These are phyloP conservation scores for Periconia sp. DNA, from an alignment of 2,329 filamentous ascomycete species.

Conservation along the genomic window DNA sequence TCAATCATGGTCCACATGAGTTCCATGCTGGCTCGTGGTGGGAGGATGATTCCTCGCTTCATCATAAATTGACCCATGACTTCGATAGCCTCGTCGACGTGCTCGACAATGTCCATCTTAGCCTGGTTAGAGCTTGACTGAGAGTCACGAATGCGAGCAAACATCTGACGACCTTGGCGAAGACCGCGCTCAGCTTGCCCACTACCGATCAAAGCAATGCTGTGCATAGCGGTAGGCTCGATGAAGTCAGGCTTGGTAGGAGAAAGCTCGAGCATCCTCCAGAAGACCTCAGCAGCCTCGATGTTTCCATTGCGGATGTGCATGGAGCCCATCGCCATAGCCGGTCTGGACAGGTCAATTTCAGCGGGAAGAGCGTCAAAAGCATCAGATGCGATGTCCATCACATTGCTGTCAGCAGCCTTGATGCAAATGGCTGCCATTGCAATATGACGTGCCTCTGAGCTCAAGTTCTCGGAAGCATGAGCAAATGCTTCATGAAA, in stretches of 20 bases:
- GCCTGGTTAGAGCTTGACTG: slow-evolving; percentile 55
- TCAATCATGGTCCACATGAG: slow-evolving; percentile 70
- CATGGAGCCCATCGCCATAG: slow-evolving; percentile 84
- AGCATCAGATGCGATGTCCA: slow-evolving; percentile 67
- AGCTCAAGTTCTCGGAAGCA: slow-evolving; percentile 67
- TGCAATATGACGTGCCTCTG: slow-evolving; percentile 63
- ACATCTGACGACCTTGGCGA: slow-evolving; percentile 81
- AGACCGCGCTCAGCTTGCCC: slow-evolving; percentile 85
- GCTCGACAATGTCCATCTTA: slow-evolving; percentile 68
- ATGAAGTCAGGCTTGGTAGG: slow-evolving; percentile 72
- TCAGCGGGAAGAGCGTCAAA: slow-evolving; percentile 58
- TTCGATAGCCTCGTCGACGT: slow-evolving; percentile 86
- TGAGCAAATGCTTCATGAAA: slow-evolving; percentile 76
- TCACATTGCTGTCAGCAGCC: slow-evolving; percentile 81
- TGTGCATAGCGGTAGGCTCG: slow-evolving; percentile 89
- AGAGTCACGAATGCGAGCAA: slow-evolving; percentile 76
- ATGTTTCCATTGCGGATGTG: slow-evolving; percentile 84
- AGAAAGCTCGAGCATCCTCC: slow-evolving; percentile 72
- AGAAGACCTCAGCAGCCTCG: slow-evolving; percentile 77
- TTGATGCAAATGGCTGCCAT: slow-evolving; percentile 76
- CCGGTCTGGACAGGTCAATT: slow-evolving; percentile 57
- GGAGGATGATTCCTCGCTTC: slow-evolving; percentile 58
- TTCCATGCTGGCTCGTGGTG: slow-evolving; percentile 62
- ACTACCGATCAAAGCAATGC: slow-evolving; percentile 83
- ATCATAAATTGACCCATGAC: slow-evolving; percentile 66